Conservation (phyloP, 352 stramenopile genomes). For the Phytophthora nicotianae region DNA sequence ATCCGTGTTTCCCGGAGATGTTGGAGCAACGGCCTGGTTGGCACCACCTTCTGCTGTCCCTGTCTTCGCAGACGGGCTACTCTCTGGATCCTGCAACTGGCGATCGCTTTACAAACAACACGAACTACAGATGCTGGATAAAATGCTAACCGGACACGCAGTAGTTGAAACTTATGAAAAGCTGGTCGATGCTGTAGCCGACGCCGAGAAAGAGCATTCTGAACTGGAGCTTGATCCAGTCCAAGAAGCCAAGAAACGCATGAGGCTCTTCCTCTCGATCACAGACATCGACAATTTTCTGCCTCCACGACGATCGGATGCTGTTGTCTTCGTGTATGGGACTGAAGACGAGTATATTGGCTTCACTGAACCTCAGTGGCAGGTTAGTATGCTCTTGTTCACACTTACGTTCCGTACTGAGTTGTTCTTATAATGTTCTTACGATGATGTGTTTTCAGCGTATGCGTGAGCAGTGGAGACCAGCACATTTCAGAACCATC, state of each 20-base stretch:
- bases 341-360: conserved; percentile 85
- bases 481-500: conserved; percentile 62
- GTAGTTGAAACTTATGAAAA: conserved; percentile 35
- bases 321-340: conserved; percentile 75
- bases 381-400: conserved; percentile 26
- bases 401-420: not conserved
- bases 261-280: conserved; percentile 81
- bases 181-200: not conserved
- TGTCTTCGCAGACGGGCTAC: conserved; percentile 76
- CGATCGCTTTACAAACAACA: conserved; percentile 70
- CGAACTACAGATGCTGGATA: conserved; percentile 68
- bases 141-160: conserved; percentile 58
- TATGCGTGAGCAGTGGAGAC: conserved; percentile 61
- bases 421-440: not conserved
- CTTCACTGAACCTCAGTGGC: conserved; percentile 61
- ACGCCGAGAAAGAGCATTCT: not conserved
- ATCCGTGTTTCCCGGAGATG: conserved; percentile 70
- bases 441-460: conserved; percentile 27
- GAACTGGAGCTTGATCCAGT: conserved; percentile 46
- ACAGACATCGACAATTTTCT: conserved; percentile 86
- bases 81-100: conserved; percentile 84
- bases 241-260: conserved; percentile 75
- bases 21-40: conserved; percentile 72
- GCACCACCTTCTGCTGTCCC: conserved; percentile 71
- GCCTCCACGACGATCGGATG: conserved; percentile 62